phyloP scores from a whole-genome alignment of 2,329 filamentous ascomycete species.

The Penicillium sclerotiorum region DNA sequence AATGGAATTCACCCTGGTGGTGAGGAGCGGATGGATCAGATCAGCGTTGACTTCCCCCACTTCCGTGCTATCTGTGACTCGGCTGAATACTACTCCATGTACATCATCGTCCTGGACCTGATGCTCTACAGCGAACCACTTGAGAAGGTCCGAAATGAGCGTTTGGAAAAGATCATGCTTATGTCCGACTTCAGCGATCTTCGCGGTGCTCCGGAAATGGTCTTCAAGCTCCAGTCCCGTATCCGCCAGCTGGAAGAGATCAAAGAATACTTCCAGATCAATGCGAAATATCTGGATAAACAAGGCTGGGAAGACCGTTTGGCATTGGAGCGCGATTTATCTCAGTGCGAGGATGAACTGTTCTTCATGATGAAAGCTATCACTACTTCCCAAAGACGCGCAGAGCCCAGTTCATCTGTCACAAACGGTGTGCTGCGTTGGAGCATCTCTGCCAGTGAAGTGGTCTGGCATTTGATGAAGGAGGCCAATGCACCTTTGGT shows the following conservation, averaged over 20 bases:
- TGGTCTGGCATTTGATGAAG: conserved; percentile 94
- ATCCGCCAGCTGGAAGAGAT: conserved; percentile 95
- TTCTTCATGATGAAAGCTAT: conserved; percentile 99
- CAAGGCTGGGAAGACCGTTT: conserved; percentile 90
- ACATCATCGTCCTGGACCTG: conserved; percentile 95
- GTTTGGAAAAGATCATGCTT: conserved; percentile 97
- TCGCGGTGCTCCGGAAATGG: conserved; percentile 89
- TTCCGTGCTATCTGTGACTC: conserved; percentile 96
- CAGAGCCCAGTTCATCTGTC: conserved; percentile 65
- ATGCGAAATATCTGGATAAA: conserved; percentile 82
- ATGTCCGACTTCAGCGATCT: conserved; percentile 98
- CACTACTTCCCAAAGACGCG: conserved; percentile 89
- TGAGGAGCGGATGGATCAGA: conserved; percentile 87
- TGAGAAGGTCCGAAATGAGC: conserved; percentile 95
- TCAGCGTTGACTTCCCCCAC: conserved; percentile 96
- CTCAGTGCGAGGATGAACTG: conserved; percentile 89
- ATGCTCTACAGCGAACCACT: conserved; percentile 94
- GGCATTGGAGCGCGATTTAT: conserved; percentile 83
- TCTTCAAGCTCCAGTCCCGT: conserved; percentile 84
- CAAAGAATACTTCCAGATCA: conserved; percentile 92
- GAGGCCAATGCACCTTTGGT: conserved; percentile 85
- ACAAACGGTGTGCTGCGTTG: conserved; percentile 82
- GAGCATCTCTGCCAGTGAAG: conserved; percentile 91
- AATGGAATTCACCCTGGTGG: conserved; percentile 44
- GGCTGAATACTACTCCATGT: conserved; percentile 94